Evolutionary conservation across 2,329 filamentous ascomycete species (phyloP).

Genomic region (Penicillium freii): DNA sequence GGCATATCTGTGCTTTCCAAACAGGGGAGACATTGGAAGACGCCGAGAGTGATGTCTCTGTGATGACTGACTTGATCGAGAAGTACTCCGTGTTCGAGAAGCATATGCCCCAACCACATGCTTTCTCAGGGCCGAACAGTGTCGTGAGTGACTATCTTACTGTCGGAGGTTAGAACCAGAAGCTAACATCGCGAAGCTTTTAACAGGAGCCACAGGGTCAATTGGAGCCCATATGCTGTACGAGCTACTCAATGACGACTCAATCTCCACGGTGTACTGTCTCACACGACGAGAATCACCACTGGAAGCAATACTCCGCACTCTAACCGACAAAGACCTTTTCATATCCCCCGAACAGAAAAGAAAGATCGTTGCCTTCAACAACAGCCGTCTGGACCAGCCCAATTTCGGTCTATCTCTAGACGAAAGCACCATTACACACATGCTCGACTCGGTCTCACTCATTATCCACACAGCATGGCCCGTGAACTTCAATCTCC

Average conservation of each 20-base stretch:
- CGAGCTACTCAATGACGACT: slow-evolving; percentile 38
- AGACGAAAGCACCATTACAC: slow-evolving; percentile 31
- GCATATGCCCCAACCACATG: slow-evolving; percentile 23
- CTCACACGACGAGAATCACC: slow-evolving; percentile 33
- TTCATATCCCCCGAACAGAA: slow-evolving; percentile 21
- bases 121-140: slow-evolving; percentile 18
- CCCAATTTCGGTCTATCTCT: slow-evolving; percentile 42
- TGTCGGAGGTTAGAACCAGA: not conserved
- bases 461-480: slow-evolving; percentile 55
- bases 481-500: slow-evolving; percentile 57
- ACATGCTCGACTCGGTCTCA: slow-evolving; percentile 43
- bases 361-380: slow-evolving; percentile 43
- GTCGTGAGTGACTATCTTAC: slow-evolving; percentile 21
- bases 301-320: slow-evolving; percentile 20
- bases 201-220: slow-evolving; percentile 48
- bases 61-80: slow-evolving; percentile 48
- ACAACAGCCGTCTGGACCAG: slow-evolving; percentile 40
- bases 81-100: slow-evolving; percentile 47
- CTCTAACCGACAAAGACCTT: slow-evolving; percentile 25
- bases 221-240: slow-evolving; percentile 44
- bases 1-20: slow-evolving; percentile 32
- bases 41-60: slow-evolving; percentile 19
- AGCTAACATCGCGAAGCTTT: slow-evolving; percentile 20
- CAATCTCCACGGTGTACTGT: slow-evolving; percentile 39
- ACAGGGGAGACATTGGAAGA: slow-evolving; percentile 14